Percentiles rank a stretch among this genome's conserved stretches.
Evolutionary conservation across 1,139 yeast genomes (phyloP).

Genomic region (Debaryomyces robertsiae): DNA sequence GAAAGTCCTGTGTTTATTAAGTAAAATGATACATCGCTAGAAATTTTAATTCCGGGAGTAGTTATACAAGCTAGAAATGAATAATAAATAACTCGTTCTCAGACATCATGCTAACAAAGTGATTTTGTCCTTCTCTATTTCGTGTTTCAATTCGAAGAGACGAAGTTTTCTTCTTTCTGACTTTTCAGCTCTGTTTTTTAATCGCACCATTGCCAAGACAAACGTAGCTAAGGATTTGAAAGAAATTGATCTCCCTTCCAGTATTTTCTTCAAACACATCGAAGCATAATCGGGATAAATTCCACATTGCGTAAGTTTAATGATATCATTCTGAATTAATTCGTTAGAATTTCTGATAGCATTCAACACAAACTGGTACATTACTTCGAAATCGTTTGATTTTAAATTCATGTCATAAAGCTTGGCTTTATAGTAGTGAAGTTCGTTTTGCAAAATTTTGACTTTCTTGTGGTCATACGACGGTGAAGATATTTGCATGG

Average conservation of each 20-base stretch:
- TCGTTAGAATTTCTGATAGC: constrained; percentile 49
- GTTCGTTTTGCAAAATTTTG: constrained; percentile 27
- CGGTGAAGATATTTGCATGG: constrained; percentile 7
- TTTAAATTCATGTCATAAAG: constrained; percentile 39
- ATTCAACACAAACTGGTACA: constrained; percentile 51
- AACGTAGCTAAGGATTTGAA: constrained; percentile 47
- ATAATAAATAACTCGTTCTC: constrained; percentile 3
- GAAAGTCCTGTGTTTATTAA: constrained; percentile 5
- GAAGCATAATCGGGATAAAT: constrained; percentile 51
- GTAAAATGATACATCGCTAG: background rate
- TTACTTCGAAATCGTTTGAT: constrained; percentile 52
- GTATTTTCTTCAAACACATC: constrained; percentile 18
- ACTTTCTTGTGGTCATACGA: constrained; percentile 10
- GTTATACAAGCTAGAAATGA: constrained; percentile 7
- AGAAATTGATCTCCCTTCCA: constrained; percentile 18
- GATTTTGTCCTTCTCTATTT: constrained; percentile 25
- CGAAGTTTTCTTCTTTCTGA: constrained; percentile 28
- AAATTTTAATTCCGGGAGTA: background rate
- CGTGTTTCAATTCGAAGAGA: constrained; percentile 30
- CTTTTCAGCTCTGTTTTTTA: constrained; percentile 42
- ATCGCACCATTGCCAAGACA: constrained; percentile 59
- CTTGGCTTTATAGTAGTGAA: constrained; percentile 41
- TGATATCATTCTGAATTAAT: constrained; percentile 42
- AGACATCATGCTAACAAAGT: constrained; percentile 9
- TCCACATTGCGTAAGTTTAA: constrained; percentile 48